These are phyloP conservation scores for Rhodomyrtus tomentosa DNA, from an alignment of 345 rosid species.

Conservation along the genomic window DNA sequence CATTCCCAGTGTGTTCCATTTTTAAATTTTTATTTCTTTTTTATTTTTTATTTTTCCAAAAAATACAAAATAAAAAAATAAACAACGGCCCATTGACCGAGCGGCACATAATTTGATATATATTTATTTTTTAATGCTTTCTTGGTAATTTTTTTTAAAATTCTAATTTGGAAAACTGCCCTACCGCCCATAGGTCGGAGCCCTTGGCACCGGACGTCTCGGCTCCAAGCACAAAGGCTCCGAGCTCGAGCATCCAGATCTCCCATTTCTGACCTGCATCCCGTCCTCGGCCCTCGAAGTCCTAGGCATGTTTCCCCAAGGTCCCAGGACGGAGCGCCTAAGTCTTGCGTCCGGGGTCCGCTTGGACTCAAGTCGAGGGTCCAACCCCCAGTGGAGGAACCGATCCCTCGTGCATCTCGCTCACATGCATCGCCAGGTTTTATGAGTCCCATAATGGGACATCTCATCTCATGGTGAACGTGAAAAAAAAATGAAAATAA, in stretches of 20 bases:
- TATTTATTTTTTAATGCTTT: too few relatives aligned
- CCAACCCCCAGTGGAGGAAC: background rate
- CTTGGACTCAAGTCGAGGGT: background rate
- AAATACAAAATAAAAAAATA: too few relatives aligned
- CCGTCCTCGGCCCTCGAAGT: background rate
- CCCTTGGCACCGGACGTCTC: background rate
- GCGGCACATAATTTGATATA: too few relatives aligned
- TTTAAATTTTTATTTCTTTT: too few relatives aligned
- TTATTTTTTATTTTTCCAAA: too few relatives aligned
- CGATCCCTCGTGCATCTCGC: rapidly evolving
- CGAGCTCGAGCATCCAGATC: background rate
- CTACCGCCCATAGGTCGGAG: too few relatives aligned
- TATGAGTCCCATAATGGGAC: too few relatives aligned
- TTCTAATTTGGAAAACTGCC: too few relatives aligned
- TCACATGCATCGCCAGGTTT: rapidly evolving
- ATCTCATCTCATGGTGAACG: rapidly evolving
- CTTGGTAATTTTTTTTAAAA: too few relatives aligned
- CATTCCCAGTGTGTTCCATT: too few relatives aligned
- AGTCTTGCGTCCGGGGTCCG: background rate
- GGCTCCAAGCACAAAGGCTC: background rate
- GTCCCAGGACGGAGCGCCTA: background rate
- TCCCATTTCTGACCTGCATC: background rate
- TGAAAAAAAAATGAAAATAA: too few relatives aligned
- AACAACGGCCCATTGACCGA: too few relatives aligned
- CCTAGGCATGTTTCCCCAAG: background rate